Evolutionary conservation across 257 asterid genomes (phyloP), one percentile per base, ranked within the genome.

Genomic region (Solanum virginianum): DNA sequence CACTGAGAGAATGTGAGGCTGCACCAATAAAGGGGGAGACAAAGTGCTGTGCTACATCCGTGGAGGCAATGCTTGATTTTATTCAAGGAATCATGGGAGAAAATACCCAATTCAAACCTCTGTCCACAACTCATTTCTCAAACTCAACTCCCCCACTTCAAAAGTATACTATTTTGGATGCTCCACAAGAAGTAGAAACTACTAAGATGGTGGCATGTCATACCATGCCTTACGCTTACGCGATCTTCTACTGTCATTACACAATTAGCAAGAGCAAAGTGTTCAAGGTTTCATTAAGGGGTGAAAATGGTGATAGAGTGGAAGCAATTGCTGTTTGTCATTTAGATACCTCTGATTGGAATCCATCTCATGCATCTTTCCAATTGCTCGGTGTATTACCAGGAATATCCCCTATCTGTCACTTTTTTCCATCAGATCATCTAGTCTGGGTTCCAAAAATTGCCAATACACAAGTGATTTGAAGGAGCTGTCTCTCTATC

Each of bases 321-420:
- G 91, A 95, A 55, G 97, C 98, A 39, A 53, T 94, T 65, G 98
- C 97, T 15, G 94, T 94, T 79, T 94, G 98, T 86, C 98, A 94
- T 81, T 89, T 94, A 96, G 97, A 94, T 88, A 95, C 98, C 10
- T 91, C 98, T 15, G 91, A 87, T 20, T 95, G 99, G 97, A 91
- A 90, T 80, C 90, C 63, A 43, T 89, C 88, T 74, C 98, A 95
- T 17, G 89, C 90, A 18, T 87, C 96, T 18, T 94, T 94, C 85
- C 66, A 85, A 43, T 88, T 95, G 89, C 96, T 93, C 1, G 94
- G 94, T 62, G 72, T 88, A 8, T 84, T 88, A 62, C 96, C 96
- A 7, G 95, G 97, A 77, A 84, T 93, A 8, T 85, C 89, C 1
- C 91, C 97, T 8, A 89, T 93, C 20, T 95, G 98, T 91, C 98